Evolutionary conservation across 2,329 filamentous ascomycete species (phyloP).

Genomic region (Fusarium anthophilum): DNA sequence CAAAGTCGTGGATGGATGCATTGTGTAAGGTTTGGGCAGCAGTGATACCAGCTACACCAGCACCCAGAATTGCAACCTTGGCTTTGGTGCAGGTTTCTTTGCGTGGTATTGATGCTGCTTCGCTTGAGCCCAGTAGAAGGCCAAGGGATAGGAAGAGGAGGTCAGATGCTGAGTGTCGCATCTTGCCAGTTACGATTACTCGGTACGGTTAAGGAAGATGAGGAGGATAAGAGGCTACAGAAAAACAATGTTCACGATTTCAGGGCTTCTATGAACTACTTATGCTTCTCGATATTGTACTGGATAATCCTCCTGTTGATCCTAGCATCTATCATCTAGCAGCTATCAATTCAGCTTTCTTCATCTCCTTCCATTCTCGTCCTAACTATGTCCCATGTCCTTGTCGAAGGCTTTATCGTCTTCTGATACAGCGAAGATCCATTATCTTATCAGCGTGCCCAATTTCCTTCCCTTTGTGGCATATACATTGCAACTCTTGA

Average conservation of each 20-base stretch:
- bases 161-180: slow-evolving; percentile 1
- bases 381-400: neutral
- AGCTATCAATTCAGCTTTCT: neutral
- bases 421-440: neutral
- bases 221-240: neutral
- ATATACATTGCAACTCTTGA: slow-evolving; percentile 11
- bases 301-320: neutral
- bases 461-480: slow-evolving; percentile 6
- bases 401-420: neutral
- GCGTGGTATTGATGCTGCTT: slow-evolving; percentile 22
- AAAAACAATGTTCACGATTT: neutral
- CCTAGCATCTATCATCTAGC: neutral
- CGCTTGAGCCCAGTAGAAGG: neutral
- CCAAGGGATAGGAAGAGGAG: slow-evolving; percentile 9
- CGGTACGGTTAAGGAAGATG: neutral
- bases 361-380: neutral
- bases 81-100: slow-evolving; percentile 42
- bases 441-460: neutral
- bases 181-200: neutral
- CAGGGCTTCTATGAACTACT: neutral
- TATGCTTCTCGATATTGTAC: neutral
- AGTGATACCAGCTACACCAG: slow-evolving; percentile 70
- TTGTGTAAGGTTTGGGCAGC: slow-evolving; percentile 71
- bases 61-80: slow-evolving; percentile 55
- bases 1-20: slow-evolving; percentile 68